These are phyloP conservation scores for Candida ascalaphidarum DNA, from an alignment of 805 yeast species.

Conservation along the genomic window DNA sequence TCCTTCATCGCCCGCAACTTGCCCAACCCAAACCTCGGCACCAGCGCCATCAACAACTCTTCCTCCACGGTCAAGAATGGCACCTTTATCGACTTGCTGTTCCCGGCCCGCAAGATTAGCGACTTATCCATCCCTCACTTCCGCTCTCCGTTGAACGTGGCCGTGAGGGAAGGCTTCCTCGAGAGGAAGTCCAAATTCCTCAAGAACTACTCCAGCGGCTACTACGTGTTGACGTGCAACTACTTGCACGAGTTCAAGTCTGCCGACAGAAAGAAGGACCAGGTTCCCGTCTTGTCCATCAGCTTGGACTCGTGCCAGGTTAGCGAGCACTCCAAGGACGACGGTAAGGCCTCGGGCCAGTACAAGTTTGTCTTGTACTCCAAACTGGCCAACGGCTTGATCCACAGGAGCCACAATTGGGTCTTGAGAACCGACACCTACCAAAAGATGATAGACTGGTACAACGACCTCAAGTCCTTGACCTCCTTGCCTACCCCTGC, in stretches of 20 bases:
- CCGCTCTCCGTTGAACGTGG: constrained; percentile 55
- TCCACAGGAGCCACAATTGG: constrained; percentile 83
- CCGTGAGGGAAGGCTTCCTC: constrained; percentile 66
- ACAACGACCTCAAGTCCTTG: constrained; percentile 61
- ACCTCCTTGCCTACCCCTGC: constrained; percentile 56
- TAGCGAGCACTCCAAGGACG: constrained; percentile 73
- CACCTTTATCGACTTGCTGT: constrained; percentile 31
- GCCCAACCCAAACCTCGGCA: constrained; percentile 21
- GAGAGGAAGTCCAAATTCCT: constrained; percentile 71
- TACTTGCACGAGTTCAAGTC: constrained; percentile 56
- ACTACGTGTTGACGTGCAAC: constrained; percentile 33
- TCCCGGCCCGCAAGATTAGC: constrained; percentile 24
- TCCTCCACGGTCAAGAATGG: constrained; percentile 21
- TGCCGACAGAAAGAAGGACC: constrained; percentile 72
- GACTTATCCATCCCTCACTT: constrained; percentile 63
- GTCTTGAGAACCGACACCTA: constrained; percentile 88
- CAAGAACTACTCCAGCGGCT: constrained; percentile 28
- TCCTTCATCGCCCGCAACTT: constrained; percentile 65
- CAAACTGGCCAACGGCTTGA: constrained; percentile 60
- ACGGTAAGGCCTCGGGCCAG: constrained; percentile 44
- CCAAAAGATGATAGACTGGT: constrained; percentile 79
- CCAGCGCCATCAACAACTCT: constrained; percentile 17
- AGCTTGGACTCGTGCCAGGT: constrained; percentile 73
- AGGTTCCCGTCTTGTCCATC: constrained; percentile 75
- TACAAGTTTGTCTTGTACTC: constrained; percentile 77